These are phyloP conservation scores for Aspergillus quadricinctus DNA, from an alignment of 2,329 filamentous ascomycete genomes.

Conservation along the genomic window DNA sequence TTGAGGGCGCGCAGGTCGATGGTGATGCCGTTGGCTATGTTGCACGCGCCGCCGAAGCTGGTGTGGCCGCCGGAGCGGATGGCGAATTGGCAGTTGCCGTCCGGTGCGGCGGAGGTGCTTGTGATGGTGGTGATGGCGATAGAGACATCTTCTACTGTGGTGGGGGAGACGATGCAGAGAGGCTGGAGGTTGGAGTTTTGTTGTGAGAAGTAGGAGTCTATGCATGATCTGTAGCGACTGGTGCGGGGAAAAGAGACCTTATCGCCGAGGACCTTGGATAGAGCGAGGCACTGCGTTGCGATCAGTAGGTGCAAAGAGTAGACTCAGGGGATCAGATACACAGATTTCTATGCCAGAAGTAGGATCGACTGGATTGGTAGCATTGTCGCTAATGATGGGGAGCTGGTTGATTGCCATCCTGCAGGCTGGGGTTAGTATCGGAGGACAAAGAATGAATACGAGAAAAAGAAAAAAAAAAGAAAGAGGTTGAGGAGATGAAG, in stretches of 20 bases:
- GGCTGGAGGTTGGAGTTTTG: constrained; percentile 13
- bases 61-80: constrained; percentile 14
- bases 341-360: background rate
- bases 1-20: constrained; percentile 11
- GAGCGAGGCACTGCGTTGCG: background rate
- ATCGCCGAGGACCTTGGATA: background rate
- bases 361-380: background rate
- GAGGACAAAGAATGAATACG: too few species aligned
- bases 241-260: constrained; percentile 7
- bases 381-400: too few species aligned
- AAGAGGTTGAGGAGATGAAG: too few species aligned
- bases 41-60: constrained; percentile 6
- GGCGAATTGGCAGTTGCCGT: constrained; percentile 8
- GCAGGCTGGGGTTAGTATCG: too few species aligned
- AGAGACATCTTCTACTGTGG: constrained; percentile 15
- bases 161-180: constrained; percentile 18
- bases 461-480: too few species aligned
- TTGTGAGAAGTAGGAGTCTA: constrained; percentile 10
- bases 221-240: constrained; percentile 2
- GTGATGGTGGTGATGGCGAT: constrained; percentile 10
- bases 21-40: constrained; percentile 12
- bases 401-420: too few species aligned
- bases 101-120: too few species aligned
- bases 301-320: too few species aligned
- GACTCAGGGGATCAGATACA: background rate